phyloP scores from a whole-genome alignment of 306 rosid species.

The Luffa aegyptiaca region DNA sequence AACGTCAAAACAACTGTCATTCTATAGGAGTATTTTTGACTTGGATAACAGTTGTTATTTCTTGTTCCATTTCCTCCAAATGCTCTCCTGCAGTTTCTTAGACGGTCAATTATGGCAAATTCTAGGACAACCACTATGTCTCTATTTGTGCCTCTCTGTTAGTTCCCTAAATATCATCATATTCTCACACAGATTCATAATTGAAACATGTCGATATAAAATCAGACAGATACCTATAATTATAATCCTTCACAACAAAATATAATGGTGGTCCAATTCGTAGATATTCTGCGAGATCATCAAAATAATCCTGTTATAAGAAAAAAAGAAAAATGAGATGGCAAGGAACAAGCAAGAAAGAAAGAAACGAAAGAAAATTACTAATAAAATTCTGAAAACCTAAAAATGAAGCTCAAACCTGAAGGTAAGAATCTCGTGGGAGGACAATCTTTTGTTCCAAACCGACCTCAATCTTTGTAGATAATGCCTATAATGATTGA shows the following conservation, averaged over 20 bases:
- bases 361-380: background rate
- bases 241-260: slow-evolving; percentile 84
- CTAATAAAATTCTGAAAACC: slow-evolving; percentile 3
- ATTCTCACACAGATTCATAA: background rate
- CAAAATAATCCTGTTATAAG: slow-evolving; percentile 66
- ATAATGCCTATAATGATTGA: slow-evolving; percentile 51
- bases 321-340: slow-evolving; percentile 3
- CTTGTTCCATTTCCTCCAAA: background rate
- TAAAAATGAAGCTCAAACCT: slow-evolving; percentile 39
- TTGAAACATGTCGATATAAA: background rate
- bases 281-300: slow-evolving; percentile 67
- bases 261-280: slow-evolving; percentile 91
- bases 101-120: background rate
- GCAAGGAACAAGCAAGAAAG: background rate
- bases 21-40: background rate
- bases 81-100: background rate
- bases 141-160: background rate
- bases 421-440: slow-evolving; percentile 96
- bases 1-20: background rate
- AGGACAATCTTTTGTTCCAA: slow-evolving; percentile 95
- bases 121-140: background rate
- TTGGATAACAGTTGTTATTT: background rate
- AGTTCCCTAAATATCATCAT: background rate
- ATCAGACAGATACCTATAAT: slow-evolving; percentile 54
- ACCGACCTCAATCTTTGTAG: slow-evolving; percentile 76